Evolutionary conservation across 805 yeast genomes (phyloP).

Genomic region (Wickerhamomyces tratensis): DNA sequence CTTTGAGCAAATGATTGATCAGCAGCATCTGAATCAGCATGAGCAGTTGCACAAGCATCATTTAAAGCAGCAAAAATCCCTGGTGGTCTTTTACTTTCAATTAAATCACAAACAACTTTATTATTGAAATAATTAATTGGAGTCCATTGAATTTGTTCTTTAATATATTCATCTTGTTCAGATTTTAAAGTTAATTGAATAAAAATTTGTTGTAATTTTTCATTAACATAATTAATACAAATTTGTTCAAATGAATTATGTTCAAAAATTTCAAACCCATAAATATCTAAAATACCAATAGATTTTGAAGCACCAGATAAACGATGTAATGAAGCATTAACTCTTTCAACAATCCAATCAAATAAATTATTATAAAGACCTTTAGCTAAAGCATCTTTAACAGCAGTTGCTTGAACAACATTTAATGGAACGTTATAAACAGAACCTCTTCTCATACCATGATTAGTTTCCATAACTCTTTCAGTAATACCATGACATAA

Average conservation of each 20-base stretch:
- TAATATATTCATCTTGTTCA: constrained; percentile 95
- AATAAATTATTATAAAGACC: constrained; percentile 87
- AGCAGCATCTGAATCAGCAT: constrained; percentile 93
- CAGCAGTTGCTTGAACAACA: constrained; percentile 87
- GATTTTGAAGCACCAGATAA: constrained; percentile 49
- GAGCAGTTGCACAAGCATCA: constrained; percentile 97
- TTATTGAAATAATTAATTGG: constrained; percentile 96
- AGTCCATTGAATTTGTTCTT: constrained; percentile 94
- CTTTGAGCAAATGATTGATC: constrained; percentile 94
- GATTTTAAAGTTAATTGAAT: constrained; percentile 92
- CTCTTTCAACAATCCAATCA: constrained; percentile 94
- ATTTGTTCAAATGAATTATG: constrained; percentile 92
- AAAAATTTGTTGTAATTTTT: constrained; percentile 91
- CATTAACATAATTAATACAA: constrained; percentile 93
- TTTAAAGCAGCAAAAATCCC: constrained; percentile 94
- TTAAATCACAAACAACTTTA: constrained; percentile 91
- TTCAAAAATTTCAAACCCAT: constrained; percentile 93
- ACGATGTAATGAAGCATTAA: constrained; percentile 65
- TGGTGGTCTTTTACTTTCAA: constrained; percentile 90
- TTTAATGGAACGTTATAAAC: constrained; percentile 92
- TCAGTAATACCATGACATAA: constrained; percentile 64
- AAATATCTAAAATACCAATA: constrained; percentile 90
- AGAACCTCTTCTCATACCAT: constrained; percentile 85
- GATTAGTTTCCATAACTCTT: constrained; percentile 81
- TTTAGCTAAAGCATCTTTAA: constrained; percentile 90